Evolutionary conservation across 768 basidiomycete genomes (phyloP), one percentile per base, ranked within the genome.

Genomic region (Mycena indigotica): DNA sequence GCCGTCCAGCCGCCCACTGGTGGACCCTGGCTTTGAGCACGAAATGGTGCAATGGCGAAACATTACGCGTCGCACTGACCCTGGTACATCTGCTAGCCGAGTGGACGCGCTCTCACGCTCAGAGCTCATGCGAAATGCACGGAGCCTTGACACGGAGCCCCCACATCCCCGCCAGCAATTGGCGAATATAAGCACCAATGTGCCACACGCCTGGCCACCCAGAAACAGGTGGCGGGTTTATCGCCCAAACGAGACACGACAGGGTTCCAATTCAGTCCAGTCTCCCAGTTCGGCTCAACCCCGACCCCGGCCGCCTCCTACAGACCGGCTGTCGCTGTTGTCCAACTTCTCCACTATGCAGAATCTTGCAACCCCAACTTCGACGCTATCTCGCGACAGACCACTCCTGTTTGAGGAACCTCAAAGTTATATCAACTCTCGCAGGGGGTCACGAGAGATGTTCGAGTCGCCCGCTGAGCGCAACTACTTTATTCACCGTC

Each of bases 371-470:
- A 75, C 73, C 12, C 76, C 77, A 13, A 59, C 66, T 13, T 73
- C 75, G 5, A 67, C 69, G 24, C 53, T 65, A 21, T 55, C 68
- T 35, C 62, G 66, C n/a, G 63, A 66, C 13, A 69, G 72, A 5
- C 71, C 74, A 32, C 67, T 78, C 10, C 64, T 78, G 13, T 78
- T 78, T 52, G 75, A 77, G 24, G 78, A 79, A 59, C 77, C 76
- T 4, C 56, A 67, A 13, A 77, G 73, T 58, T 74, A 74, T 40
- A 38, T 53, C 50, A 58, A 45, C 26, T 26, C 57, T 38, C 19
- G 62, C 23, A 35, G 21, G 8, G 41, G 57, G 2, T 60, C 62
- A 19, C 40, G 55, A 5, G 62, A 63, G 15, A 50, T 56, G 13
- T 50, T 52, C 29, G 62, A 63, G 10, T 63, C 62, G 25, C 57